Evolutionary conservation across 331 rosid species (phyloP), one percentile per base, ranked within the genome.

Genomic region (Rhamnella rubrinervis): DNA sequence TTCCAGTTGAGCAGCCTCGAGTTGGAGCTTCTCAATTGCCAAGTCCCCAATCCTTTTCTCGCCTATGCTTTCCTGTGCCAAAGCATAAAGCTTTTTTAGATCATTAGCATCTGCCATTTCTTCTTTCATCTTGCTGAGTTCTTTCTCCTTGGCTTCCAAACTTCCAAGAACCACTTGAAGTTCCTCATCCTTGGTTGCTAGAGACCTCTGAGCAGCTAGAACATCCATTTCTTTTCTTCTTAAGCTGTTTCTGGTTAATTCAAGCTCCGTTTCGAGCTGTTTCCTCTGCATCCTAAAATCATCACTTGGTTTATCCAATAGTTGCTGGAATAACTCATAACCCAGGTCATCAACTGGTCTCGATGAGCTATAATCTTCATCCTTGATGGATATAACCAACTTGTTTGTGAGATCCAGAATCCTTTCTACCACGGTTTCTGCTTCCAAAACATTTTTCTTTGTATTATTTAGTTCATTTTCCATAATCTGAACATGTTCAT

Each of bases 1-100:
- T 74, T 93, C 92, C 61, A 87, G 66, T 73, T 85, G 91, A 77
- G 96, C 87, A 71, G 92, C 88, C 81, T 93, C 96, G 3, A 95
- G 79, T 75, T 86, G 95, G 77, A 95, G 89, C 83, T 78, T 93
- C 89, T 88, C 97, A n/a, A 85, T 73, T 52, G 85, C 91, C 75
- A 88, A 80, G 75, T 88, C 92, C 51, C 85, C 96, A 2, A 73
- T 44, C 67, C 71, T 86, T 74, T 47, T 82, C 67, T 84, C 87
- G 4, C 84, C 82, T 60, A 85, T 58, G 52, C 72, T 75, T 86
- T 86, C 88, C 67, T 91, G 87, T 18, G 86, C 83, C 88, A 89
- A 77, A 61, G 85, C 78, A 69, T 88, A 83, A 61, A 84, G 76
- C 62, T 75, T 79, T 70, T 73, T 79, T 44, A 84, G 85, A 75